Evolutionary conservation across 352 stramenopile species (phyloP).

Genomic region (Phytophthora foliorum): DNA sequence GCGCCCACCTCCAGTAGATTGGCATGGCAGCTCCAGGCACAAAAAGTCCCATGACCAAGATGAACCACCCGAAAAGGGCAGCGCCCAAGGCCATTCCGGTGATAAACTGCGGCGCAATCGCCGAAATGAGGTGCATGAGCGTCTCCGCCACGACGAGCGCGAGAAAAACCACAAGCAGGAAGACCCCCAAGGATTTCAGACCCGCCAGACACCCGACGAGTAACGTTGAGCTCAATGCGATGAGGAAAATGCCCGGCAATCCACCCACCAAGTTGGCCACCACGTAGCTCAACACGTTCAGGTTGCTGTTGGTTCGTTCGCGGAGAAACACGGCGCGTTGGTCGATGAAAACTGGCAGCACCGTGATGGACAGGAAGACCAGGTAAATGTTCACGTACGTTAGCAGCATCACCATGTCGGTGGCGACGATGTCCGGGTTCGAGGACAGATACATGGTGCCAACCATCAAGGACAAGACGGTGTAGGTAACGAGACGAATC

Average conservation of each 20-base stretch:
- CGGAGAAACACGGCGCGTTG: conserved; percentile 86
- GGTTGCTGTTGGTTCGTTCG: conserved; percentile 55
- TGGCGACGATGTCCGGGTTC: conserved; percentile 27
- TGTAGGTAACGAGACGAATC: conserved; percentile 78
- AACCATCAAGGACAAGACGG: conserved; percentile 69
- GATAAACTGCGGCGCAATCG: conserved; percentile 79
- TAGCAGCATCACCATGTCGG: conserved; percentile 65
- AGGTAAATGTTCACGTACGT: conserved; percentile 92
- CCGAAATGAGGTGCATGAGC: conserved; percentile 78
- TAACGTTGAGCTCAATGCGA: conserved; percentile 58
- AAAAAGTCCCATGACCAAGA: conserved; percentile 86
- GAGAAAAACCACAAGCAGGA: conserved; percentile 69
- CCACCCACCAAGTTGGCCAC: conserved; percentile 70
- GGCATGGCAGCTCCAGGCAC: conserved; percentile 62
- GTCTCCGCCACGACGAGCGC: conserved; percentile 82
- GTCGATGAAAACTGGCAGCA: conserved; percentile 86
- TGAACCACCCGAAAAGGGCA: conserved; percentile 83
- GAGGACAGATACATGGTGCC: conserved; percentile 77
- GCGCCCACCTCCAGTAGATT: conserved; percentile 74
- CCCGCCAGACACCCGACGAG: conserved; percentile 56
- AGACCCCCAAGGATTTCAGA: conserved; percentile 64
- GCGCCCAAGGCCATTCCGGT: conserved; percentile 80
- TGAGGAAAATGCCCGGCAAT: conserved; percentile 70
- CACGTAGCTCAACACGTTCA: conserved; percentile 82
- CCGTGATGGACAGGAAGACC: conserved; percentile 90